Conservation (phyloP, 805 yeast genomes). For the Zygosaccharomyces bailii region DNA sequence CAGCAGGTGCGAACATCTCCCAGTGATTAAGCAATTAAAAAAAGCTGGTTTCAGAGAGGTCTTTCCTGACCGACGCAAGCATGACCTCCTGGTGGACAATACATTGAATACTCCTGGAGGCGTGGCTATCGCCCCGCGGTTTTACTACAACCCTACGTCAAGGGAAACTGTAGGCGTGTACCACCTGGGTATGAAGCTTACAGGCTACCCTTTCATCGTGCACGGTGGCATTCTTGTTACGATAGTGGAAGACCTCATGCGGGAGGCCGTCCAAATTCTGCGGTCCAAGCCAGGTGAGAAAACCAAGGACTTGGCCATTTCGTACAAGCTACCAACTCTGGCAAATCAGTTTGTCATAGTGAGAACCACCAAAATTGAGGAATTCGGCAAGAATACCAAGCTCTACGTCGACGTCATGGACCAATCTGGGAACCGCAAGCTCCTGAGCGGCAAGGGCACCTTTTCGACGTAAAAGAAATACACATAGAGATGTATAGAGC, state of each 20-base stretch:
- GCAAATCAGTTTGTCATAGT: slow-evolving; percentile 75
- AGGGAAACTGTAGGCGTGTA: slow-evolving; percentile 63
- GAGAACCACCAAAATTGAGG: slow-evolving; percentile 44
- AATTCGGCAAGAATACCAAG: slow-evolving; percentile 34
- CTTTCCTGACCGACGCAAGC: slow-evolving; percentile 40
- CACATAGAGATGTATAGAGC: slow-evolving; percentile 45
- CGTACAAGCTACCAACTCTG: slow-evolving; percentile 69
- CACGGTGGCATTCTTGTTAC: slow-evolving; percentile 91
- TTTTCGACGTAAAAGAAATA: slow-evolving; percentile 30
- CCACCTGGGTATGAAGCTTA: slow-evolving; percentile 71
- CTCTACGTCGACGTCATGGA: slow-evolving; percentile 50
- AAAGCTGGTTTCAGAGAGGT: slow-evolving; percentile 37
- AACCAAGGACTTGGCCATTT: slow-evolving; percentile 40
- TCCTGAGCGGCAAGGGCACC: slow-evolving; percentile 56
- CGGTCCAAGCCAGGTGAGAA: slow-evolving; percentile 32
- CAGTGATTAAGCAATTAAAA: slow-evolving; percentile 48
- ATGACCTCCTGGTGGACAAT: slow-evolving; percentile 45
- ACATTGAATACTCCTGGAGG: slow-evolving; percentile 74
- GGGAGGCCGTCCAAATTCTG: slow-evolving; percentile 46
- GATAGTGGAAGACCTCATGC: slow-evolving; percentile 70
- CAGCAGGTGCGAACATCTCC: slow-evolving; percentile 45
- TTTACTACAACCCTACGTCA: slow-evolving; percentile 55
- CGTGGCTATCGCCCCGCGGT: slow-evolving; percentile 66
- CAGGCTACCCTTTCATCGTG: slow-evolving; percentile 83
- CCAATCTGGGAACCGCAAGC: slow-evolving; percentile 45